phyloP scores from a whole-genome alignment of 805 yeast genomes.

The Metschnikowia anglica region DNA sequence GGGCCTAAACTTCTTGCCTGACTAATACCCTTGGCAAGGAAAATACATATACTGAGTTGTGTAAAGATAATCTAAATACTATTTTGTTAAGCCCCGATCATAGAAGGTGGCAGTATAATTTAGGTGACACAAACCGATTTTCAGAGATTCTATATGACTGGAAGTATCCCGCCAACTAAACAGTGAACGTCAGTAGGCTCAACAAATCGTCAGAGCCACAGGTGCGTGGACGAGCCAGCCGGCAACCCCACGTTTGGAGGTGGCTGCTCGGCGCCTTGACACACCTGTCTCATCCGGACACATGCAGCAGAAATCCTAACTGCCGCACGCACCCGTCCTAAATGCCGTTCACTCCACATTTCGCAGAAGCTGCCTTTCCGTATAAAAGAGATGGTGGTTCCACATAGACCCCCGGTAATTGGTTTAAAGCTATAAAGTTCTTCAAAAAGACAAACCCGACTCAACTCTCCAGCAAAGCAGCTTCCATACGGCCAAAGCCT shows the following conservation, averaged over 20 bases:
- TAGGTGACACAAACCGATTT: too few species aligned
- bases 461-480: not conserved
- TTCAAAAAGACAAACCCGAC: not conserved
- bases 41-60: too few species aligned
- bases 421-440: not conserved
- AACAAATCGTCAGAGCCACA: not conserved
- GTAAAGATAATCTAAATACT: too few species aligned
- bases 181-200: too few species aligned
- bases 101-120: too few species aligned
- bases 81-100: too few species aligned
- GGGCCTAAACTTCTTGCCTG: too few species aligned
- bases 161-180: too few species aligned
- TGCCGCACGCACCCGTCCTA: slow-evolving; percentile 13
- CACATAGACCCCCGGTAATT: not conserved
- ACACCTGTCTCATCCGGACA: slow-evolving; percentile 11
- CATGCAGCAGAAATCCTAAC: slow-evolving; percentile 1
- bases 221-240: not conserved
- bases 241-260: slow-evolving; percentile 14
- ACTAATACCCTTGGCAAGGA: too few species aligned
- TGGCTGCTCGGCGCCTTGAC: slow-evolving; percentile 5
- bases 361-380: slow-evolving; percentile 6
- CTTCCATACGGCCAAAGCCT: not conserved
- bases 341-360: slow-evolving; percentile 14
- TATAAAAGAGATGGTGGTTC: slow-evolving; percentile 8
- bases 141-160: too few species aligned